Evolutionary conservation across 1,284 basidiomycete species (phyloP).

Genomic region (Boletus mariae): DNA sequence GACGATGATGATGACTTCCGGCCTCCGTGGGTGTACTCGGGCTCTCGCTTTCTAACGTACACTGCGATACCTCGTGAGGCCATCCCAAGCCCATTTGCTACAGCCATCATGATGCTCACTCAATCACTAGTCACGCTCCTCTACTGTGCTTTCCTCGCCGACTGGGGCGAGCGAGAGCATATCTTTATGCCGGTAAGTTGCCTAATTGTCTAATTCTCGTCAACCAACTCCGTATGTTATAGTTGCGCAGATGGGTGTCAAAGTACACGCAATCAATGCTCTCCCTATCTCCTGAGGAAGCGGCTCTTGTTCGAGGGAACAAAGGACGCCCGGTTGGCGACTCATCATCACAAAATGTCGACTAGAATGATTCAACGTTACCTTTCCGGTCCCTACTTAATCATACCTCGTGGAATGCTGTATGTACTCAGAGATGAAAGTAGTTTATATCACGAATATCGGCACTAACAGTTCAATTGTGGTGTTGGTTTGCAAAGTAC

Average conservation of each 20-base stretch:
- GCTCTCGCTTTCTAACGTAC: conserved; percentile 43
- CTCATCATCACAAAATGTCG: not conserved
- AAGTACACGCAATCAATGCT: conserved; percentile 42
- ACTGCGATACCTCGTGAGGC: conserved; percentile 49
- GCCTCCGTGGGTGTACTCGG: conserved; percentile 54
- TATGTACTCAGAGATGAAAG: not conserved
- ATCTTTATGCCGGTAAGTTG: conserved; percentile 62
- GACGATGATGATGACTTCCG: conserved; percentile 42
- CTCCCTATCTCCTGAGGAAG: conserved; percentile 49
- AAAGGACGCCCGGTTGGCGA: not conserved
- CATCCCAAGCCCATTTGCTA: not conserved
- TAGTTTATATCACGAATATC: not conserved
- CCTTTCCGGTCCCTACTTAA: not conserved
- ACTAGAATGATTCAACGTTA: not conserved
- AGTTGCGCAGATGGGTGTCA: conserved; percentile 49
- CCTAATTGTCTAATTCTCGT: not conserved
- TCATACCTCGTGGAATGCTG: not conserved
- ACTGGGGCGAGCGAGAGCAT: conserved; percentile 67
- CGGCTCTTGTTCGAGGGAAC: conserved; percentile 20
- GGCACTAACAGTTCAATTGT: not conserved
- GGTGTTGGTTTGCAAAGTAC: not conserved
- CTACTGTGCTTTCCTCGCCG: conserved; percentile 60
- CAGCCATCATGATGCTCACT: not conserved
- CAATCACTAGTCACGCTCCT: conserved; percentile 42
- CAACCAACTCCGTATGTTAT: not conserved